These are phyloP conservation scores for Periconia sp. DNA, from an alignment of 2,329 filamentous ascomycete genomes.

Conservation along the genomic window DNA sequence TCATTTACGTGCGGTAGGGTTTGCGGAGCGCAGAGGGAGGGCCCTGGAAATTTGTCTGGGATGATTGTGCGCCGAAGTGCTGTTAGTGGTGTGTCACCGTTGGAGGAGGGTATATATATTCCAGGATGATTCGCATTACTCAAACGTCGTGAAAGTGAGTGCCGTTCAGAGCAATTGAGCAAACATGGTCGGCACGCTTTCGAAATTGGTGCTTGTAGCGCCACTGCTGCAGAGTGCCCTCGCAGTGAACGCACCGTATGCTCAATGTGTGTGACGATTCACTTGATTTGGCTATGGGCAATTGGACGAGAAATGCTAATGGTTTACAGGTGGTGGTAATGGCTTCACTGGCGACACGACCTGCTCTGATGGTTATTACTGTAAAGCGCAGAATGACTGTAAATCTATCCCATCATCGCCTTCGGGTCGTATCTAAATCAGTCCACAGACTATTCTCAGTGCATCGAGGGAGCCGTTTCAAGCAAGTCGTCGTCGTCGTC, in stretches of 20 bases:
- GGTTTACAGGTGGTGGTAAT: constrained; percentile 14
- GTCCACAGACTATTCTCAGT: constrained; percentile 15
- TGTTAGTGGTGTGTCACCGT: neutral
- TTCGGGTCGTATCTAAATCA: neutral
- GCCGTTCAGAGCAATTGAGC: neutral
- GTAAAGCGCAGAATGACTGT: constrained; percentile 20
- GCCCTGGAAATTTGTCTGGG: neutral
- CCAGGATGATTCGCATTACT: neutral
- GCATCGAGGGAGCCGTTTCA: constrained; percentile 8
- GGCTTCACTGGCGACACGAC: constrained; percentile 15
- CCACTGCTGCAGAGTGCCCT: constrained; percentile 14
- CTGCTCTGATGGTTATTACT: constrained; percentile 14
- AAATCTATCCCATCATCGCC: neutral
- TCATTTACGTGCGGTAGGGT: constrained; percentile 3
- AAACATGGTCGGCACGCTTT: constrained; percentile 11
- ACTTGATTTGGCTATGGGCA: neutral
- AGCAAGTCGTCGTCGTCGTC: constrained; percentile 1
- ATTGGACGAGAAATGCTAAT: constrained; percentile 5
- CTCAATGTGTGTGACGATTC: constrained; percentile 19
- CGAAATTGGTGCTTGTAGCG: constrained; percentile 13
- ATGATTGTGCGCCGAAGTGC: neutral
- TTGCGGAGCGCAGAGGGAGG: neutral
- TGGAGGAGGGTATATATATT: neutral
- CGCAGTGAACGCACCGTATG: constrained; percentile 12
- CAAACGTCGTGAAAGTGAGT: neutral